Conservation (phyloP, 441 rosid species). For the Populus hybrid region DNA sequence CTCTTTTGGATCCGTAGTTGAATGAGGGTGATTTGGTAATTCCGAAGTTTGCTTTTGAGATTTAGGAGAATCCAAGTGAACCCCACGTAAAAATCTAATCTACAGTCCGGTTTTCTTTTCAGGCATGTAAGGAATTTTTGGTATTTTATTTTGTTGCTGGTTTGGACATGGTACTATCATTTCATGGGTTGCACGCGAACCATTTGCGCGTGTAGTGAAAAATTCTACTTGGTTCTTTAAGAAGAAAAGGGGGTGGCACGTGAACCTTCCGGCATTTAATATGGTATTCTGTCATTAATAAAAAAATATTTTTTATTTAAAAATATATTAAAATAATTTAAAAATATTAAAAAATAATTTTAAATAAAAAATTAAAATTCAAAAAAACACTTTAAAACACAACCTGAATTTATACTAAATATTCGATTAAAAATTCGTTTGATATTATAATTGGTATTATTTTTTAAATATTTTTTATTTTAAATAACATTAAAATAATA, state of each 20-base stretch:
- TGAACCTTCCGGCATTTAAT: not conserved
- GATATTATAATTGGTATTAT: no score
- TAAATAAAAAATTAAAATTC: no score
- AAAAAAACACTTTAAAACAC: no score
- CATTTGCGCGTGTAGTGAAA: not conserved
- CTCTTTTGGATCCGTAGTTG: not conserved
- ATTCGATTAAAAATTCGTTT: no score
- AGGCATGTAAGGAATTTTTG: conserved; percentile 23
- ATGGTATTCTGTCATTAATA: no score
- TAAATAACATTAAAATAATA: no score
- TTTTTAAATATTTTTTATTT: no score
- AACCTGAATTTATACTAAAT: no score
- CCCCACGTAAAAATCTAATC: conserved; percentile 13
- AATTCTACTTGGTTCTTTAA: not conserved
- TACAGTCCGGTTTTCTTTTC: conserved; percentile 12
- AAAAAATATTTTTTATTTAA: no score
- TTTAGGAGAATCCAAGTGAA: not conserved
- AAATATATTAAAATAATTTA: no score
- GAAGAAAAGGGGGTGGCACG: not conserved
- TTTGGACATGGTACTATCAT: not conserved
- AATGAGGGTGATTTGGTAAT: conserved; percentile 11
- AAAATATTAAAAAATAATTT: no score
- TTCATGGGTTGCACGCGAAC: not conserved
- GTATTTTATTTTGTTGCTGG: conserved; percentile 5
- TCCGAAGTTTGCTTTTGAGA: not conserved